Percentiles rank a stretch among this genome's conserved stretches.
Evolutionary conservation across 129 eudicot genomes (phyloP).

Genomic region (carrot (Daucus carota)): DNA sequence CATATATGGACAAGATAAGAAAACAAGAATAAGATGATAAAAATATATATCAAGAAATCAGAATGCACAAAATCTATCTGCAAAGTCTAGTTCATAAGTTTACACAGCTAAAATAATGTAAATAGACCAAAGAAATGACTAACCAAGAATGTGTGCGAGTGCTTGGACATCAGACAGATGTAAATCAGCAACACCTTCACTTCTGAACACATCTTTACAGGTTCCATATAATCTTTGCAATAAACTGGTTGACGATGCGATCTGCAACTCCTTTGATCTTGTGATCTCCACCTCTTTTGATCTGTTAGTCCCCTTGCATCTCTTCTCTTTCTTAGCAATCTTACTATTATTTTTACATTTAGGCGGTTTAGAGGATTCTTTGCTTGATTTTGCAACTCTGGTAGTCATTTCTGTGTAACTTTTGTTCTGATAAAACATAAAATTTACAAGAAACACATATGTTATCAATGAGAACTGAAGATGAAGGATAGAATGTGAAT

Average conservation of each 20-base stretch:
- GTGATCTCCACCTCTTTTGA: too few relatives aligned
- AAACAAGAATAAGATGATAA: background rate
- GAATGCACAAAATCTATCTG: background rate
- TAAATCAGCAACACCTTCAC: constrained; percentile 30
- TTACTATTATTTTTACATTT: constrained; percentile 2
- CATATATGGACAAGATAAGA: background rate
- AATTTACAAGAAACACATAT: background rate
- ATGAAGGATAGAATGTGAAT: background rate
- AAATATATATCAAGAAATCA: background rate
- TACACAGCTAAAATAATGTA: background rate
- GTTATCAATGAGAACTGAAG: background rate
- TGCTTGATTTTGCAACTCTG: background rate
- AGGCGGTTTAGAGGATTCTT: background rate
- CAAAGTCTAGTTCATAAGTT: background rate
- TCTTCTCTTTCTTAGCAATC: constrained; percentile 26
- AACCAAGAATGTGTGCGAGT: constrained; percentile 33
- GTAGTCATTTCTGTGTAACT: background rate
- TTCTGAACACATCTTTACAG: constrained; percentile 26
- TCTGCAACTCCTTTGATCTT: background rate
- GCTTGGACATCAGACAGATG: constrained; percentile 22
- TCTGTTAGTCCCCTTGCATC: background rate
- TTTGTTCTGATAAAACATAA: background rate
- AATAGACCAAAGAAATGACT: background rate
- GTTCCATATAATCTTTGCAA: constrained; percentile 30
- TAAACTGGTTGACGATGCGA: background rate